Evolutionary conservation across 192 early-diverging fungal species (phyloP), one percentile per base, ranked within the genome.

Genomic region (Podochytrium sp.): DNA sequence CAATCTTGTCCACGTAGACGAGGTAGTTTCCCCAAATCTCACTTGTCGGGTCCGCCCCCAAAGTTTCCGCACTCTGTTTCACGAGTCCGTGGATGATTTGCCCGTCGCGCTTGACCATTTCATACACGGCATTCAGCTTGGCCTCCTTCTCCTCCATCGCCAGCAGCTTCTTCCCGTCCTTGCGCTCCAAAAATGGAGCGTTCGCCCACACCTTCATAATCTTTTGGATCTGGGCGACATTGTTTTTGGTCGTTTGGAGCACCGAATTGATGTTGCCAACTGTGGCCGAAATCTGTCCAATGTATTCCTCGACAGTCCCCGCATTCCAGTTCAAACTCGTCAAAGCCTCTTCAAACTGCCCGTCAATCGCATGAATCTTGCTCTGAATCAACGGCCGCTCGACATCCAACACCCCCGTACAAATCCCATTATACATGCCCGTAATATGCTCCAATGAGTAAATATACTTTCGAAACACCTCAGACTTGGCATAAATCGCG

Each of bases 101-200:
- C 20, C 85, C 87, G 58, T 90, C 88, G 25, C 80, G 71, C 58
- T 80, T 82, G 39, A 90, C 88, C 66, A 64, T 74, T 41, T 90
- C 87, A 65, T 84, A 88, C 25, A 75, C 67, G 27, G 81, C 76
- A 29, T 76, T 74, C 27, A 90, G 70, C 64, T 86, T 87, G 0
- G 85, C 55, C 20, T 89, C 87, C 65, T 88, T 87, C 74, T 90
- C 88, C 75, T 90, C 88, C 29, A 90, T 35, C 49, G 89, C 88
- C 18, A 90, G 75, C 6, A 88, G 75, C 63, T 89, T 89, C 61
- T 88, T 87, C 20, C 81, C 80, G 59, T 89, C 88, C 65, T 89
- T 89, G 2, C 88, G 78, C 56, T 89, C 85, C 39, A 89, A 78
- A 20, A 89, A 64, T 20, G 88, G 88, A 33, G 50, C 66, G 18